Percentiles rank a stretch among this genome's conserved stretches.
Conservation (phyloP, 495 filamentous ascomycete genomes). For the Neurospora sublineolata region DNA sequence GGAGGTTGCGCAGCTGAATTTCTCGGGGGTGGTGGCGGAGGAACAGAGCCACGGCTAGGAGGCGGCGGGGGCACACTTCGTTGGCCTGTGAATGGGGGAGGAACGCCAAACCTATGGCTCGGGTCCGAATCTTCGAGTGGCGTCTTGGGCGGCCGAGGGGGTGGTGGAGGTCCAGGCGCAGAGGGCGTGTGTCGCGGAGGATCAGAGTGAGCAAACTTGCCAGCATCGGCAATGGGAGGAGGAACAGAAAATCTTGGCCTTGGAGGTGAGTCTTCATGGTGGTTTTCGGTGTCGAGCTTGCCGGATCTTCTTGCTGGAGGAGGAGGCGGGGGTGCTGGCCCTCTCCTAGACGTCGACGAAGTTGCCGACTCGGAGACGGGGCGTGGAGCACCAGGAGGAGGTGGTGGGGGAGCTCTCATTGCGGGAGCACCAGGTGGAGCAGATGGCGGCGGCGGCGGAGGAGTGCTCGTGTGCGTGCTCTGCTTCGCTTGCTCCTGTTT, state of each 20-base stretch:
- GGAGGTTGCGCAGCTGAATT: conserved; percentile 40
- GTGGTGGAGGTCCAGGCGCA: conserved; percentile 66
- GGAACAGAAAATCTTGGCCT: conserved; percentile 66
- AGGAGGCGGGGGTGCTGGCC: conserved; percentile 74
- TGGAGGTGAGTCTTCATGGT: conserved; percentile 43
- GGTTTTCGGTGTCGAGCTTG: conserved; percentile 25
- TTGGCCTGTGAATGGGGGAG: conserved; percentile 69
- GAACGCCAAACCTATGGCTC: conserved; percentile 55
- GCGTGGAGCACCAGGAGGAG: conserved; percentile 34
- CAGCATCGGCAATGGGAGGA: conserved; percentile 75
- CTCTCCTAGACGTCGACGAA: conserved; percentile 50
- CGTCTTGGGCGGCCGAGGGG: conserved; percentile 78
- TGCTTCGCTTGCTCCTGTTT: conserved; percentile 59
- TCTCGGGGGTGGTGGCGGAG: conserved; percentile 54
- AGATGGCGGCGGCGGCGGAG: conserved; percentile 44
- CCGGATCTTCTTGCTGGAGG: conserved; percentile 58
- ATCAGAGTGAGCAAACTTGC: conserved; percentile 54
- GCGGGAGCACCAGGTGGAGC: conserved; percentile 22
- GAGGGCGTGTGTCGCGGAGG: conserved; percentile 49
- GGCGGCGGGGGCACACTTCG: conserved; percentile 62
- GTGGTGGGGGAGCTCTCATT: conserved; percentile 45
- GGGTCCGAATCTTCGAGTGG: conserved; percentile 54
- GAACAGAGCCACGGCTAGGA: conserved; percentile 53
- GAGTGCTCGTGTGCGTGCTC: conserved; percentile 35
- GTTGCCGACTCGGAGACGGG: conserved; percentile 18